phyloP scores from a whole-genome alignment of 768 basidiomycete species.

The Podaxis sp. region DNA sequence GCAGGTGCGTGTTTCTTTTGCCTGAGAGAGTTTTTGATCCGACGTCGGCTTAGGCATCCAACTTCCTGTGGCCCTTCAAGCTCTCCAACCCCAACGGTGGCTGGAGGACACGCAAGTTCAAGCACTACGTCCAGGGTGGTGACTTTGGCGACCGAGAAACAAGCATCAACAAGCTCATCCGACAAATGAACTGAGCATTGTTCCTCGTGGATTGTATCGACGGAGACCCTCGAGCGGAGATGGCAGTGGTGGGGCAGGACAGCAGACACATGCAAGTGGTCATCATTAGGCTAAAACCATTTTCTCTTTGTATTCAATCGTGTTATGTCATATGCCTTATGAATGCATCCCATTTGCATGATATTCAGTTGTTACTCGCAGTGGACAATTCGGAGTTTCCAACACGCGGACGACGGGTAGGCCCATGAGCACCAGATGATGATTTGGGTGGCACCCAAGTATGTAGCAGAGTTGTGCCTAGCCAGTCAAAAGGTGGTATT shows the following conservation, averaged over 20 bases:
- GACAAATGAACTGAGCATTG: slow-evolving; percentile 79
- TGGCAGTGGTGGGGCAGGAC: not conserved
- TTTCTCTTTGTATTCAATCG: slow-evolving; percentile 5
- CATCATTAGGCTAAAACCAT: slow-evolving; percentile 7
- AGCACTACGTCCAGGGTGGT: slow-evolving; percentile 93
- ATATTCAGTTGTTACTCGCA: not conserved
- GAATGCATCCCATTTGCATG: not conserved
- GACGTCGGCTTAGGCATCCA: slow-evolving; percentile 57
- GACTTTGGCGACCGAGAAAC: slow-evolving; percentile 96
- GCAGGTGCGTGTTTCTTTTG: slow-evolving; percentile 59
- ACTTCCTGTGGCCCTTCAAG: slow-evolving; percentile 99
- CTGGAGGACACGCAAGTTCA: slow-evolving; percentile 98
- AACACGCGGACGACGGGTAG: no score
- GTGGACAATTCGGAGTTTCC: not conserved
- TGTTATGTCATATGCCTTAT: slow-evolving; percentile 6
- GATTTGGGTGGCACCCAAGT: not conserved
- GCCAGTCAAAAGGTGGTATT: not conserved
- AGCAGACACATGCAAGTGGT: slow-evolving; percentile 12
- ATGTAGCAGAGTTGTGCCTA: not conserved
- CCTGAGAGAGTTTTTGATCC: slow-evolving; percentile 11
- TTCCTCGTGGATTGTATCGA: slow-evolving; percentile 17
- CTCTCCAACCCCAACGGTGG: slow-evolving; percentile 99
- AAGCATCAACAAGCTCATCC: slow-evolving; percentile 97
- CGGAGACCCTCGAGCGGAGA: slow-evolving; percentile 19
- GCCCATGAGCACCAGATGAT: not conserved